A percentile compares a stretch with the other conserved stretches of the same genome.
These are phyloP conservation scores for Malus domestica DNA, from an alignment of 306 rosid genomes.

Conservation along the genomic window ASM211411v1 NC_041798.1:22942001-22942500, in stretches of 20 bases:
- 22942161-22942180: neutral
- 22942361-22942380: neutral
- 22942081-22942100: constrained; percentile 3
- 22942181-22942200: neutral
- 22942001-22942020: constrained; percentile 23
- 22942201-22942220: neutral
- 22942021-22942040: constrained; percentile 13
- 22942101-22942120: constrained; percentile 5
- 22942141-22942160: neutral
- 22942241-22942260: neutral
- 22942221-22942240: neutral
- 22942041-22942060: constrained; percentile 17
- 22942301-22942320: too few species aligned
- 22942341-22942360: neutral
- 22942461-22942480: neutral
- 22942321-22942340: neutral
- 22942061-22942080: constrained; percentile 21
- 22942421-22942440: neutral
- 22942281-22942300: too few species aligned
- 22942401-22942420: neutral
- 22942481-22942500: neutral
- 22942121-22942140: neutral
- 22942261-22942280: neutral
- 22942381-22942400: neutral
- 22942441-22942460: neutral